Evolutionary conservation across 805 yeast genomes (phyloP).

Genomic region (Candida orba): DNA sequence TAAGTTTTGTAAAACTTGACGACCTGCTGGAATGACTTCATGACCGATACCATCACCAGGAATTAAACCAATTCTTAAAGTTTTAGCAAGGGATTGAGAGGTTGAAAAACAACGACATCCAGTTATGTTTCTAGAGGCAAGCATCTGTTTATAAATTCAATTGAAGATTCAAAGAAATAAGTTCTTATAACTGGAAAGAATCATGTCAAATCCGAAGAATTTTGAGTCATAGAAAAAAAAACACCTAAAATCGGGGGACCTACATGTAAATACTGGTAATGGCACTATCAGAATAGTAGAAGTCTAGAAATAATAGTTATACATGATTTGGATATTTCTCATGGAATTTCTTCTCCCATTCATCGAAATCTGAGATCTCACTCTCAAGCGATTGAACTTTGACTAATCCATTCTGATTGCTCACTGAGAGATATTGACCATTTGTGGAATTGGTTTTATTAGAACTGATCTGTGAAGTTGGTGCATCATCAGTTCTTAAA

Average conservation of each 20-base stretch:
- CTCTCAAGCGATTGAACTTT: slow-evolving; percentile 8
- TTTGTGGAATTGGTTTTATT: neutral
- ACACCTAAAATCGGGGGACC: neutral
- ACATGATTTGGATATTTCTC: slow-evolving; percentile 57
- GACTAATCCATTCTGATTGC: slow-evolving; percentile 3
- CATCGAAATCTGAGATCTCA: slow-evolving; percentile 47
- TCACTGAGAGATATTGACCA: slow-evolving; percentile 2
- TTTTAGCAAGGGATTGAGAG: slow-evolving; percentile 30
- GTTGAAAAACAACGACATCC: slow-evolving; percentile 30
- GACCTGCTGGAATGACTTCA: slow-evolving; percentile 97
- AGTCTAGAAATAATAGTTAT: neutral
- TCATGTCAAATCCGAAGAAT: neutral
- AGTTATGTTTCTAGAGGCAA: slow-evolving; percentile 3
- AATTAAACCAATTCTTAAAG: slow-evolving; percentile 62
- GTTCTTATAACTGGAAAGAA: neutral
- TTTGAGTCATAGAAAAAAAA: neutral
- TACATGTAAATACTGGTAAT: neutral
- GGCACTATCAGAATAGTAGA: neutral
- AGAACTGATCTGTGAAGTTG: neutral
- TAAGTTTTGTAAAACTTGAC: slow-evolving; percentile 74
- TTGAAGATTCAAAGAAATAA: neutral
- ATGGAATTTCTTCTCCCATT: slow-evolving; percentile 49
- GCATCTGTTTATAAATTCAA: neutral
- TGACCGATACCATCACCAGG: slow-evolving; percentile 99
- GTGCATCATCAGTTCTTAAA: slow-evolving; percentile 27